Evolutionary conservation across 805 yeast genomes (phyloP).

Genomic region (Candida vartiovaarae): DNA sequence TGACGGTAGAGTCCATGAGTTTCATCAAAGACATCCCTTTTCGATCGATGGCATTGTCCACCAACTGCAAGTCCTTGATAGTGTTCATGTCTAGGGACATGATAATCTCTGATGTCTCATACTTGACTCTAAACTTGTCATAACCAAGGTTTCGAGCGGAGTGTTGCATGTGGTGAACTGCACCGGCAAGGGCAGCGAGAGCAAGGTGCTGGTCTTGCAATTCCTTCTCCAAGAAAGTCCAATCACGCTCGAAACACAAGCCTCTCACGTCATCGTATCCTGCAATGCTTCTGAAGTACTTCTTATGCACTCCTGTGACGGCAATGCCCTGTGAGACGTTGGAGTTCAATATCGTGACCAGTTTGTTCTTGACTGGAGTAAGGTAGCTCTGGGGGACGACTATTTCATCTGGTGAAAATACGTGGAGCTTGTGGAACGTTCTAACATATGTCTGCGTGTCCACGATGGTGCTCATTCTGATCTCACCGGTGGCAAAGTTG

Average conservation of each 20-base stretch:
- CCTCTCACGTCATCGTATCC: slow-evolving; percentile 20
- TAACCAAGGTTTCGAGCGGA: slow-evolving; percentile 12
- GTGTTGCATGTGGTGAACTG: slow-evolving; percentile 21
- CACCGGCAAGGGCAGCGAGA: slow-evolving; percentile 29
- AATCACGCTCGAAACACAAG: slow-evolving; percentile 16
- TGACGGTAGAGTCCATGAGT: slow-evolving; percentile 31
- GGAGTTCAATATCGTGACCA: slow-evolving; percentile 30
- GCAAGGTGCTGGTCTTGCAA: slow-evolving; percentile 26
- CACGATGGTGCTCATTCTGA: slow-evolving; percentile 29
- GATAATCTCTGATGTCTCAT: slow-evolving; percentile 32
- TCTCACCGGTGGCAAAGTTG: slow-evolving; percentile 30
- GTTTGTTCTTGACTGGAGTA: slow-evolving; percentile 24
- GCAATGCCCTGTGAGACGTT: slow-evolving; percentile 23
- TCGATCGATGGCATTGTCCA: slow-evolving; percentile 26
- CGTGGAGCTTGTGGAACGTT: slow-evolving; percentile 33
- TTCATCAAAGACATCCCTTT: slow-evolving; percentile 30
- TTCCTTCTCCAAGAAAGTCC: slow-evolving; percentile 18
- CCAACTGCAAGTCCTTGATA: slow-evolving; percentile 31
- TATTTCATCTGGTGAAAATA: slow-evolving; percentile 30
- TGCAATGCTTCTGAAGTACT: slow-evolving; percentile 19
- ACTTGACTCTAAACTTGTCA: slow-evolving; percentile 29
- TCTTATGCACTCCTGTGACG: slow-evolving; percentile 21
- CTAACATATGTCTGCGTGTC: slow-evolving; percentile 42
- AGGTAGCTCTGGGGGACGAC: slow-evolving; percentile 27
- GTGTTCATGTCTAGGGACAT: slow-evolving; percentile 38